phyloP scores from a whole-genome alignment of 1,284 basidiomycete species.

The Apiotrichum veenhuisii region DNA sequence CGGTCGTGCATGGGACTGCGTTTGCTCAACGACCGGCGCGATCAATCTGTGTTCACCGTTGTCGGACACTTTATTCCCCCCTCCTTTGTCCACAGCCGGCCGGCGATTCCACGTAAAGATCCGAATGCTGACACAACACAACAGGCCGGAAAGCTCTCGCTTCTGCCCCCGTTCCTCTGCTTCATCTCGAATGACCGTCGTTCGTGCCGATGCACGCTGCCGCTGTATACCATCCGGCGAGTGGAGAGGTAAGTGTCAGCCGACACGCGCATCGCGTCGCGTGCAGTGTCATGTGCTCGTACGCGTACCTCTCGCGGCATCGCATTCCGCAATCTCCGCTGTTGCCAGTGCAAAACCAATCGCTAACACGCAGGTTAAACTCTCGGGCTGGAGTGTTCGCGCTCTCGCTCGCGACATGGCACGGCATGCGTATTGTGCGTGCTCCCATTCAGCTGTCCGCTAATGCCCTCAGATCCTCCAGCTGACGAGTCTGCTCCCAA shows the following conservation, averaged over 20 bases:
- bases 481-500: conserved; percentile 89
- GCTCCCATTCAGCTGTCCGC: background rate
- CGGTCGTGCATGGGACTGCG: too few species aligned
- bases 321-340: background rate
- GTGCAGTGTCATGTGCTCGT: background rate
- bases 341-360: too few species aligned
- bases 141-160: conserved; percentile 84
- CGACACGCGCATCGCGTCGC: background rate
- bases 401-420: conserved; percentile 89
- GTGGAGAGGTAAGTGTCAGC: conserved; percentile 66
- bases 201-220: conserved; percentile 85
- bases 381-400: conserved; percentile 92
- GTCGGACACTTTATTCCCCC: background rate
- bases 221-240: conserved; percentile 85
- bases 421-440: conserved; percentile 88
- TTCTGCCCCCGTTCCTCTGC: conserved; percentile 84
- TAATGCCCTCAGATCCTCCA: conserved; percentile 70
- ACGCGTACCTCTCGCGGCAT: background rate
- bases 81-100: background rate
- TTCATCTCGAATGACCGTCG: conserved; percentile 90
- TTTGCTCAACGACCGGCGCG: too few species aligned
- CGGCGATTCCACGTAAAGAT: background rate
- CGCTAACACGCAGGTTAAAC: conserved; percentile 56
- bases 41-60: too few species aligned
- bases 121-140: background rate